Evolutionary conservation across 306 rosid species (phyloP), one percentile per base, ranked within the genome.

Genomic region (Cucumis hystrix): DNA sequence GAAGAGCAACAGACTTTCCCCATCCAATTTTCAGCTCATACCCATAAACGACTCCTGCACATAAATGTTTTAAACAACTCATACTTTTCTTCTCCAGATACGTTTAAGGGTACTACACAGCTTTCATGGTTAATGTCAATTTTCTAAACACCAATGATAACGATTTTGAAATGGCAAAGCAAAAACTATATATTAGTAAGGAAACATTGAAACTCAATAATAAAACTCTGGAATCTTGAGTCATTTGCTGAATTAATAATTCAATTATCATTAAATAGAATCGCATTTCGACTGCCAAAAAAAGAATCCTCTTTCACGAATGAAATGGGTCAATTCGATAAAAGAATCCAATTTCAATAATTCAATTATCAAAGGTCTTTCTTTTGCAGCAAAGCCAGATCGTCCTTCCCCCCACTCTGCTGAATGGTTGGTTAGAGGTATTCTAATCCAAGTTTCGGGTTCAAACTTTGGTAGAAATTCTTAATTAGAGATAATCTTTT

Each of bases 1-100:
- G 99, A 75, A 96, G 90, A 64, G 98, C 92, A 68, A 96, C 99
- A 78, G 99, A 92, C 85, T 92, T 96, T 33, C 99, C 98, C 99
- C 99, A 96, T 73, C 99, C 99, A 76, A 96, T 91, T 91, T 96
- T 96, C 90, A 96, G 83, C 81, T 96, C 99, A 72, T 96, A 96
- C 75, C 93, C 99, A 84, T 96, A 96, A 82, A 96, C 89, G 78
- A 96, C 98, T 78, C 99, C 99, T 96, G 88, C 90, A 91, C 17
- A 84, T 41, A 56, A 77, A 81, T 28, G 12, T 55, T 79, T 47
- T 20, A 71, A 63, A 79, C 80, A 71, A 80, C 56, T 77, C 55
- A 74, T 63, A 18, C 21, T 14, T 3, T 72, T 72, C 18, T 7
- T 45, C 20, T 14, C 58, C 39, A 43, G 23, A 28, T 30, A 71